Conservation (phyloP, 306 rosid genomes). For the Acmispon strigosus region DNA sequence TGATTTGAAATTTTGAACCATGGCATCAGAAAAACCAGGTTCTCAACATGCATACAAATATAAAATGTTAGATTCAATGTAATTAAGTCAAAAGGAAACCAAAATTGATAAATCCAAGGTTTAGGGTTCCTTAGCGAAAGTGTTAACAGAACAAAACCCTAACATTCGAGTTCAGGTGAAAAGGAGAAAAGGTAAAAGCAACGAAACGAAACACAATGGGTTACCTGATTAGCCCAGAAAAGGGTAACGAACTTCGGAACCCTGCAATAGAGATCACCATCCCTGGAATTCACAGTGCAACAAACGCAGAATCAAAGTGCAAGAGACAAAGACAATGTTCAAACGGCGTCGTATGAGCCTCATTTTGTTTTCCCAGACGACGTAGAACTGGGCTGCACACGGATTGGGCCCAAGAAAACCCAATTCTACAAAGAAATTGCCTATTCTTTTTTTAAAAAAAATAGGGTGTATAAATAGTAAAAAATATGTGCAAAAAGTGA, state of each 20-base stretch:
- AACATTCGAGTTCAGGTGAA: not conserved
- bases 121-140: not conserved
- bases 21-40: not conserved
- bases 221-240: slow-evolving; percentile 63
- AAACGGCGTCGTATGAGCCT: slow-evolving; percentile 15
- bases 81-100: not conserved
- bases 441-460: no score
- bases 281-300: not conserved
- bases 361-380: not conserved
- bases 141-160: not conserved
- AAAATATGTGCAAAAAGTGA: no score
- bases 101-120: not conserved
- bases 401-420: not conserved
- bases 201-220: not conserved
- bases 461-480: no score
- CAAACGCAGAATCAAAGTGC: not conserved
- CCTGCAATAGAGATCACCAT: slow-evolving; percentile 37
- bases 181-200: not conserved
- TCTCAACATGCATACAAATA: not conserved
- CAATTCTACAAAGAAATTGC: no score
- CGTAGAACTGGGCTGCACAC: not conserved
- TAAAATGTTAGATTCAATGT: no score
- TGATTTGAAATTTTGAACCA: not conserved
- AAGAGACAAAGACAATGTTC: not conserved
- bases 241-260: slow-evolving; percentile 49